Percentiles rank a stretch among this genome's conserved stretches.
Conservation (phyloP, 2,329 filamentous ascomycete genomes). For the Xylaria sp. region DNA sequence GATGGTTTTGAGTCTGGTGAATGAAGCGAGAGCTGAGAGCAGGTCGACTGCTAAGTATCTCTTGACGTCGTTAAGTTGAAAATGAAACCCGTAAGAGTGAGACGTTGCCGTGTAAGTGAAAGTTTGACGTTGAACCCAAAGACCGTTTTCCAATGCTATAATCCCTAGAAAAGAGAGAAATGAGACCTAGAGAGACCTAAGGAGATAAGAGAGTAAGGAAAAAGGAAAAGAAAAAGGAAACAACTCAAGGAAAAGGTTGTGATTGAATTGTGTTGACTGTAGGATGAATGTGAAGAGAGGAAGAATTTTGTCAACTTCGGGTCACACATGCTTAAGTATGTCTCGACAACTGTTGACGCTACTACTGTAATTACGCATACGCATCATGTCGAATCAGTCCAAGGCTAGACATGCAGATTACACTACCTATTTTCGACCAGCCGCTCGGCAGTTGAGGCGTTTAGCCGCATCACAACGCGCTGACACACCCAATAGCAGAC, state of each 20-base stretch:
- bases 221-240: conserved; percentile 44
- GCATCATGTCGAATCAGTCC: conserved; percentile 5
- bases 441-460: conserved; percentile 41
- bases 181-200: conserved; percentile 41
- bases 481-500: conserved; percentile 43
- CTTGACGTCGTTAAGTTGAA: conserved; percentile 26
- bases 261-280: conserved; percentile 37
- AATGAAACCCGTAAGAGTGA: conserved; percentile 25
- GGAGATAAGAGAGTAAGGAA: conserved; percentile 43
- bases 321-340: conserved; percentile 44
- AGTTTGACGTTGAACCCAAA: conserved; percentile 40
- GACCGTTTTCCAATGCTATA: conserved; percentile 39
- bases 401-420: conserved; percentile 6
- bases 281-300: conserved; percentile 40
- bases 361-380: neutral
- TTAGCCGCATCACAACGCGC: conserved; percentile 48
- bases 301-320: conserved; percentile 22
- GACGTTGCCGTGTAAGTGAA: conserved; percentile 37
- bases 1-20: neutral
- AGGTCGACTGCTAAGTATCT: conserved; percentile 30
- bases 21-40: conserved; percentile 28
- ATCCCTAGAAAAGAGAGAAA: conserved; percentile 42
- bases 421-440: conserved; percentile 41
- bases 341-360: conserved; percentile 11
- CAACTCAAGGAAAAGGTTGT: conserved; percentile 47